Percentiles rank a stretch among this genome's conserved stretches.
These are phyloP conservation scores for Zasmidium angulare DNA, from an alignment of 2,329 filamentous ascomycete species.

Conservation along the genomic window DNA sequence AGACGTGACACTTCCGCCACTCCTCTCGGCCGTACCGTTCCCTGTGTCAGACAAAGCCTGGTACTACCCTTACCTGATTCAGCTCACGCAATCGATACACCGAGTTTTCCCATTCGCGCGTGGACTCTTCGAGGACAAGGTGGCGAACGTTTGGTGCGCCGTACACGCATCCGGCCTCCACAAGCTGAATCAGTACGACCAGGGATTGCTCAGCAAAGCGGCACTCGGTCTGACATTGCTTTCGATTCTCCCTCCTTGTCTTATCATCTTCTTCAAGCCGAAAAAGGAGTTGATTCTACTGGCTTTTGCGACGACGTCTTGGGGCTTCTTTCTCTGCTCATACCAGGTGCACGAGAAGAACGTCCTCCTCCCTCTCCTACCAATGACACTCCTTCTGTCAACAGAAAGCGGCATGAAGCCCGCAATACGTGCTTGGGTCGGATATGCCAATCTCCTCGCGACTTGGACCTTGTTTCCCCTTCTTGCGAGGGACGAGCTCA, in stretches of 20 bases:
- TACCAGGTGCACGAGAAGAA: constrained; percentile 99
- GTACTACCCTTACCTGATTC: constrained; percentile 74
- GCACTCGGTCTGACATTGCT: constrained; percentile 73
- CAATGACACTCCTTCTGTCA: constrained; percentile 85
- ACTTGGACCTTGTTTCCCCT: constrained; percentile 94
- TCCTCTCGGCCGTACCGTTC: constrained; percentile 63
- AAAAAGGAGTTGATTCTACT: constrained; percentile 74
- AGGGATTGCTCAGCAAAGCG: constrained; percentile 69
- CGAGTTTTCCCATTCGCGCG: constrained; percentile 94
- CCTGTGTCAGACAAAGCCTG: constrained; percentile 61
- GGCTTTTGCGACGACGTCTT: constrained; percentile 79
- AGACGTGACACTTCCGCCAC: constrained; percentile 45
- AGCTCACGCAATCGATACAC: constrained; percentile 79
- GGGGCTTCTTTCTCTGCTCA: constrained; percentile 97
- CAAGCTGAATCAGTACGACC: constrained; percentile 76
- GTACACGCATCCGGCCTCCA: constrained; percentile 72
- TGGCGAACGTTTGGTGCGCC: constrained; percentile 97
- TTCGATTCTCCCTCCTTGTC: constrained; percentile 75
- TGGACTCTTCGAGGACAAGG: constrained; percentile 98
- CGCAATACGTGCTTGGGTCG: constrained; percentile 81
- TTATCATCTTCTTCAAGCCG: constrained; percentile 76
- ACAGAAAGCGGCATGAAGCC: constrained; percentile 75
- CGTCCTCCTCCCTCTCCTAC: constrained; percentile 84
- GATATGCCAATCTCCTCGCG: constrained; percentile 89
- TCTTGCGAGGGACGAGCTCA: constrained; percentile 78